Percentiles rank a stretch among this genome's conserved stretches.
These are phyloP conservation scores for Tephrocybe sp. DNA, from an alignment of 768 basidiomycete species.

Conservation along the genomic window DNA sequence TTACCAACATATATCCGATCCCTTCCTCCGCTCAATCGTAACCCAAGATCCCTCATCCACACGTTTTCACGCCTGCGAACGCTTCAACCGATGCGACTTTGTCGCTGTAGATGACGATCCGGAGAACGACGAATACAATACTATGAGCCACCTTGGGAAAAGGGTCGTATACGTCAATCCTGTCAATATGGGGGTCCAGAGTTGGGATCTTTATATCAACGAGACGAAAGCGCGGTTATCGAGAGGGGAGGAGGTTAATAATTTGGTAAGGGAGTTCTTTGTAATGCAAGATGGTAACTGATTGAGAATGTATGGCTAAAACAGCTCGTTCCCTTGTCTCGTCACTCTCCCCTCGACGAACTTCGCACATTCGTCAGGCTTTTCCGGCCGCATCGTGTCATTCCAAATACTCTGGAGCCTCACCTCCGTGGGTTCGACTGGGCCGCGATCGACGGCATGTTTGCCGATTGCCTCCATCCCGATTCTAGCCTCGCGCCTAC, in stretches of 20 bases:
- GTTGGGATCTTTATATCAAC: slow-evolving; percentile 47
- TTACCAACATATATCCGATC: slow-evolving; percentile 56
- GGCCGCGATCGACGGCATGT: slow-evolving; percentile 67
- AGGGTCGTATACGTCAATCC: slow-evolving; percentile 85
- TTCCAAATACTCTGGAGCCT: slow-evolving; percentile 76
- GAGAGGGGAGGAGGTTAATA: slow-evolving; percentile 45
- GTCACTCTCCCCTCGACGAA: slow-evolving; percentile 89
- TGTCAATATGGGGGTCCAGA: slow-evolving; percentile 59
- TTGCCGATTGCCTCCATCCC: slow-evolving; percentile 51
- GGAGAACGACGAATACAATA: slow-evolving; percentile 22
- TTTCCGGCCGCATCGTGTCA: slow-evolving; percentile 72
- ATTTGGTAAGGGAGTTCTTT: slow-evolving; percentile 48
- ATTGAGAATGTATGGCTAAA: neutral
- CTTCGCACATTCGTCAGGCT: slow-evolving; percentile 76
- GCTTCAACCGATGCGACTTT: slow-evolving; percentile 67
- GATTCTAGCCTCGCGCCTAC: slow-evolving; percentile 12
- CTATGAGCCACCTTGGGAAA: slow-evolving; percentile 43
- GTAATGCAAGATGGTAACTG: neutral
- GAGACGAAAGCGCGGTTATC: slow-evolving; percentile 38
- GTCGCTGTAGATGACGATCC: slow-evolving; percentile 45
- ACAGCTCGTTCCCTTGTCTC: slow-evolving; percentile 78
- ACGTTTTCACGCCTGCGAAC: slow-evolving; percentile 93
- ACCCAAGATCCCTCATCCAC: slow-evolving; percentile 60
- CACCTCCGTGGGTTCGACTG: slow-evolving; percentile 62
- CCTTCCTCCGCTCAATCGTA: slow-evolving; percentile 56